These are phyloP conservation scores for Artemisia tridentata DNA, from an alignment of 129 eudicot genomes.

Conservation along the genomic window DNA sequence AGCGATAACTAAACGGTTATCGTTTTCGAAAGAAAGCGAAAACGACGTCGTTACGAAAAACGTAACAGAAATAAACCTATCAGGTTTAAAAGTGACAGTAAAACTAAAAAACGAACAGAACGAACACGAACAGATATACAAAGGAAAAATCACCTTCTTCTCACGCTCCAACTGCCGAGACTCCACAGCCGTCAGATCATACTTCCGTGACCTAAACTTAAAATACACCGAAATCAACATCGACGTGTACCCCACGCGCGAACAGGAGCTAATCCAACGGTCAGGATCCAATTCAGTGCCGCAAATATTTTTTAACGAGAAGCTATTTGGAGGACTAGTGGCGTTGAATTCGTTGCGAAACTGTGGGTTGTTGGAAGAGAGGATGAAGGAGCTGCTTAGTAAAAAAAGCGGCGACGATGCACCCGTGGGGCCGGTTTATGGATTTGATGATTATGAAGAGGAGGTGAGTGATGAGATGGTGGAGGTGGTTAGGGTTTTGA, in stretches of 20 bases:
- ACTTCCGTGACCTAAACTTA: constrained; percentile 55
- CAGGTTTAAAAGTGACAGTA: constrained; percentile 70
- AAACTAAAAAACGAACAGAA: constrained; percentile 33
- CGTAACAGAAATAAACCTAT: constrained; percentile 68
- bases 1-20: constrained; percentile 59
- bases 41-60: constrained; percentile 26
- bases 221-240: constrained; percentile 79
- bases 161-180: constrained; percentile 88
- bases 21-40: constrained; percentile 34
- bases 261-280: constrained; percentile 63
- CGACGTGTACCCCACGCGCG: constrained; percentile 75
- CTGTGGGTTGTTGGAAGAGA: constrained; percentile 70
- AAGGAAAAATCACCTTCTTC: constrained; percentile 79
- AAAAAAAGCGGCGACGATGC: constrained; percentile 71
- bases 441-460: constrained; percentile 82
- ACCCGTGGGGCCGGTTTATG: constrained; percentile 74
- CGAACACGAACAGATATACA: constrained; percentile 34
- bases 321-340: constrained; percentile 81
- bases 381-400: constrained; percentile 62
- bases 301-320: constrained; percentile 83
- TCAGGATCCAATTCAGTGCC: constrained; percentile 74
- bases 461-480: constrained; percentile 60
- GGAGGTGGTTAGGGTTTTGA: constrained; percentile 50
- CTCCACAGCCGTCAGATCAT: constrained; percentile 69
- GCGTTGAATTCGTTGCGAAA: constrained; percentile 80